Evolutionary conservation across 2,329 filamentous ascomycete species (phyloP), one percentile per base, ranked within the genome.

Genomic region (Phaeosphaeria sp.): DNA sequence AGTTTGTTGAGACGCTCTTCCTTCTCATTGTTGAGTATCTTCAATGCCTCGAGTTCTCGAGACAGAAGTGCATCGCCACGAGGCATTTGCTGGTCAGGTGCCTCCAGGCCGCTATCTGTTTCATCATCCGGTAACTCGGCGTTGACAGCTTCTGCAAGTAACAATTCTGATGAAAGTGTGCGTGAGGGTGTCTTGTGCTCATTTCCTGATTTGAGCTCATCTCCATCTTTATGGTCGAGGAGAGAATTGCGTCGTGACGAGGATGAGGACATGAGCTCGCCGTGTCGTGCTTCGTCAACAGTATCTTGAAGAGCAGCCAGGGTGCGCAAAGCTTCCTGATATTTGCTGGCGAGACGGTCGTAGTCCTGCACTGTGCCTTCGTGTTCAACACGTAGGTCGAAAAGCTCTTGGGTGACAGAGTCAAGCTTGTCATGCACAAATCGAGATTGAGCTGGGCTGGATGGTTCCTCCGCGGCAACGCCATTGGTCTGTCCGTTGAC

Each of bases 391-490:
- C 91, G 90, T 51, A 99, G 85, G 68, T 95, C 92, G 56, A 97
- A 86, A 1, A 99, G 88, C 78, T 99, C 95, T 74, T 96, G 92
- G 0, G 90, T 95, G 42, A 98, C 90, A 41, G 84, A 89, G 71
- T 98, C 94, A 15, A 98, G 86, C 79, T 98, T 97, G 74, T 98
- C 94, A 6, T 91, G 90, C 52, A 97, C 91, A 68, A 93, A 93
- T 63, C 89, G 90, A 46, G 88, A 89, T 75, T 97, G 93, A 0
- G 91, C 90, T 15, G 91, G 89, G 72, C 87, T 95, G 60, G 86
- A 85, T 13, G 86, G 81, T 0, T 83, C 78, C 46, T 85, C 81
- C 18, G 68, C 57, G n/a, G 66, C 50, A 7, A 67, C 62, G 11
- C 62, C 67, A 20, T 66, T 63, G 17, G 63, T 46, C 1, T 69